Base-by-base conservation (phyloP, 768 basidiomycete species). In the Ramaria rubella region DNA sequence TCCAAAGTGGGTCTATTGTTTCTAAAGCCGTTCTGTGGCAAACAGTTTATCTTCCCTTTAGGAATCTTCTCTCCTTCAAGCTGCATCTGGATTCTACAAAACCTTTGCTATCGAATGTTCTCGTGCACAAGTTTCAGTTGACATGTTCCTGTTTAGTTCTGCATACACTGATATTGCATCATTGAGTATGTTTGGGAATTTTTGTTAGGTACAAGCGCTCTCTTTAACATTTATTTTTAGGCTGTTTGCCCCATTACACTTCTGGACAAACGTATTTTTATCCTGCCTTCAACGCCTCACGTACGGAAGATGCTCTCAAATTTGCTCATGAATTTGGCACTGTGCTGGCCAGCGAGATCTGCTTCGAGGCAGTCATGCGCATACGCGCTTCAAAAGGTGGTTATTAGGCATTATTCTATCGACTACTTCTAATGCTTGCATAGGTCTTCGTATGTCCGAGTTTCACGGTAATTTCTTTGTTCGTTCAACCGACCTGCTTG, bases 381-480 rank as follows among this genome's bases (percentile, higher is more conserved):
- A 92, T 98, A 26, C 92, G 96, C 63, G 94, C 94, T n/a, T 93
- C 96, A 1, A 80, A 92, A 75, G 93, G 90, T 90, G 58, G 24
- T 70, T n/a, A n/a, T n/a, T 64, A 6, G n/a, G 6, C 5, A 6
- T 29, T 15, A 29, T 11, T 53, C 30, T 55, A 40, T 21, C 36
- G 11, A 54, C 19, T 11, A 36, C 40, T 60, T 56, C 23, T 24
- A 33, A 27, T 52, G 11, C 33, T 30, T 23, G 12, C n/a, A 2
- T 59, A 87, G 88, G 94, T 59, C 74, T 98, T 44, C 87, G 94
- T 49, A 92, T 97, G 93, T 86, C 94, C 6, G 90, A 91, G 1
- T 98, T 95, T 88, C 93, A 97, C 64, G 95, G 95, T 59, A 98
- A 97, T 75, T 96, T 97, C 77, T 98, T 98, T 67, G 92, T 96